phyloP scores from a whole-genome alignment of 1,284 basidiomycete genomes.

The Paramarasmius palmivorus region DNA sequence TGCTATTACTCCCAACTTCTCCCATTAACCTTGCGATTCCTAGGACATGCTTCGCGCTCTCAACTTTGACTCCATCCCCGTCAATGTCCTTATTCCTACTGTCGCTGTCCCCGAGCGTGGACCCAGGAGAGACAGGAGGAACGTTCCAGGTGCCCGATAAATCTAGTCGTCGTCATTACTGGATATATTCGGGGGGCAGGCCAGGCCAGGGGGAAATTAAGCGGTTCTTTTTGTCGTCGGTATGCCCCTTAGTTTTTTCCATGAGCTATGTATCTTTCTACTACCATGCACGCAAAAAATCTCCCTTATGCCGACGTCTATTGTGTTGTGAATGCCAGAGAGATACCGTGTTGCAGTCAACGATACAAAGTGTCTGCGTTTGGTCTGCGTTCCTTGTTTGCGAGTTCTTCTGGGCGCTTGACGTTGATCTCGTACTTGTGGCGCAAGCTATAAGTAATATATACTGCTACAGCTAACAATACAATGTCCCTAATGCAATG shows the following conservation, averaged over 20 bases:
- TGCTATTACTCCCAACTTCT: background rate
- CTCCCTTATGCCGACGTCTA: background rate
- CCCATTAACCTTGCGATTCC: background rate
- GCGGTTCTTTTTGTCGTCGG: constrained; percentile 3
- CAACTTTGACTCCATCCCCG: constrained; percentile 88
- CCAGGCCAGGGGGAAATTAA: background rate
- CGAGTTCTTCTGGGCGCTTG: no score
- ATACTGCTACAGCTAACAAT: no score
- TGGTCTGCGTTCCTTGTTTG: no score
- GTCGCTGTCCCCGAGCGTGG: constrained; percentile 73
- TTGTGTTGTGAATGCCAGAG: background rate
- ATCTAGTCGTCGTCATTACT: background rate
- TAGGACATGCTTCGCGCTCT: constrained; percentile 86
- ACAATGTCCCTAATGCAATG: no score
- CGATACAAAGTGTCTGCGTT: no score
- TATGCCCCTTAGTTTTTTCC: constrained; percentile 4
- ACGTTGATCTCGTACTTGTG: no score
- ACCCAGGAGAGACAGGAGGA: constrained; percentile 74
- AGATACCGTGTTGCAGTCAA: no score
- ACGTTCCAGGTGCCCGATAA: constrained; percentile 73
- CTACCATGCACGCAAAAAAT: background rate
- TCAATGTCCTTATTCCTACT: constrained; percentile 69
- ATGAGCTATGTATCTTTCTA: constrained; percentile 4
- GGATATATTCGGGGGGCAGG: background rate
- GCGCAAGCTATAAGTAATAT: no score